Evolutionary conservation across 352 stramenopile genomes (phyloP).

Genomic region (Globisporangium carolinianum): DNA sequence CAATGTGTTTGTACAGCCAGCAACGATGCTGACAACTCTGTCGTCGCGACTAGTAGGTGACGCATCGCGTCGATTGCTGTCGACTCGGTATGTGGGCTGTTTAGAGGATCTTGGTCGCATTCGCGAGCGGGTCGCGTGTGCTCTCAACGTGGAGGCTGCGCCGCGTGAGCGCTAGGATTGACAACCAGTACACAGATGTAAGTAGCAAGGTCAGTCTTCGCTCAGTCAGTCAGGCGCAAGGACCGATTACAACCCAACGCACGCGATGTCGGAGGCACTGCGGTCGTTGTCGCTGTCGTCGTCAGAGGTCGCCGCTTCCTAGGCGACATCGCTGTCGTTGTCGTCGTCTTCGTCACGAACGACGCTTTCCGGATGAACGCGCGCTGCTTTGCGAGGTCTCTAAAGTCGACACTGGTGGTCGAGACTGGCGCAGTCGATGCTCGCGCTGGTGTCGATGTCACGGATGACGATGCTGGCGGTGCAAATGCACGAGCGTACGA

Average conservation of each 20-base stretch:
- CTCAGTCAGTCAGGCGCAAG: no score
- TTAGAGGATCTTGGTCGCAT: constrained; percentile 12
- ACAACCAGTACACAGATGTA: neutral
- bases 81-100: neutral
- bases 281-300: neutral
- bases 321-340: constrained; percentile 1
- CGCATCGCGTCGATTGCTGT: no score
- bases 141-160: constrained; percentile 7
- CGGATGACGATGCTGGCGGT: neutral
- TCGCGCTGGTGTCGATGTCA: neutral
- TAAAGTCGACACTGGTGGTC: constrained; percentile 17
- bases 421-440: neutral
- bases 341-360: constrained; percentile 13
- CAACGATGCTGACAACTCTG: neutral
- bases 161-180: neutral
- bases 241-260: neutral
- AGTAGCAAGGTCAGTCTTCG: no score
- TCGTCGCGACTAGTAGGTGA: neutral
- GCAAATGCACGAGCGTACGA: no score
- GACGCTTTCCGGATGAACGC: constrained; percentile 50
- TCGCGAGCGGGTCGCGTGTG: constrained; percentile 1
- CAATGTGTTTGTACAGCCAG: no score
- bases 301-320: neutral
- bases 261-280: constrained; percentile 7
- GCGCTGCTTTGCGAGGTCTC: constrained; percentile 49